Conservation (phyloP, 192 early-diverging fungal species). For the Backusella australiensis region DNA sequence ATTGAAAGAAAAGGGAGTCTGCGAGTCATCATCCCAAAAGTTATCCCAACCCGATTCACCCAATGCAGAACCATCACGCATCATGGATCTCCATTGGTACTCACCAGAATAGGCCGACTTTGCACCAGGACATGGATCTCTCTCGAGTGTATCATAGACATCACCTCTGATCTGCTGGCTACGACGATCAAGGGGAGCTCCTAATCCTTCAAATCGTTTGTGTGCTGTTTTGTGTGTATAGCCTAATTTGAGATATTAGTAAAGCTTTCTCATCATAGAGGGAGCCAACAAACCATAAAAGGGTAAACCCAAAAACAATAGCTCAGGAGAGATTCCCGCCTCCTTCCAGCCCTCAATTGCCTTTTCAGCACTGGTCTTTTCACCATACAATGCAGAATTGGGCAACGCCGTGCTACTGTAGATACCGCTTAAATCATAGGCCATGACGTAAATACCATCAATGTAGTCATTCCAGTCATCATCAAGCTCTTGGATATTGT, state of each 20-base stretch:
- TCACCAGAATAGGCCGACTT: constrained; percentile 26
- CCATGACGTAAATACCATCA: constrained; percentile 30
- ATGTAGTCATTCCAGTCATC: constrained; percentile 15
- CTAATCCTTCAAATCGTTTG: background rate
- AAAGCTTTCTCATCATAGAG: background rate
- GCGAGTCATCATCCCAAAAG: constrained; percentile 69
- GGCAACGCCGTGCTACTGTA: constrained; percentile 23
- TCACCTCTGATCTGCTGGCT: constrained; percentile 31
- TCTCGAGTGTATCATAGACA: constrained; percentile 18
- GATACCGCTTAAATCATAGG: constrained; percentile 29
- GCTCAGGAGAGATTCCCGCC: constrained; percentile 34
- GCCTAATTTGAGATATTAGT: background rate
- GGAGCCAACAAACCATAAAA: constrained; percentile 36
- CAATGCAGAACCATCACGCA: background rate
- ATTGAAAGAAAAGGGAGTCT: constrained; percentile 72
- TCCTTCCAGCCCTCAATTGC: constrained; percentile 21
- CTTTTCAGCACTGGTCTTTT: constrained; percentile 4
- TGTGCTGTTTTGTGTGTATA: background rate
- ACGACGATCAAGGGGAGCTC: background rate
- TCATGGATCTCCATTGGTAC: constrained; percentile 29
- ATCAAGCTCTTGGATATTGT: constrained; percentile 16
- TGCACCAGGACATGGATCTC: constrained; percentile 30
- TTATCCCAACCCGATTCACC: constrained; percentile 43
- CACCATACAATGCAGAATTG: constrained; percentile 27
- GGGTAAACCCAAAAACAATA: constrained; percentile 38